Percentiles rank a stretch among this genome's conserved stretches.
These are phyloP conservation scores for Lepidium campestre DNA, from an alignment of 441 rosid genomes.

Conservation along the genomic window DNA sequence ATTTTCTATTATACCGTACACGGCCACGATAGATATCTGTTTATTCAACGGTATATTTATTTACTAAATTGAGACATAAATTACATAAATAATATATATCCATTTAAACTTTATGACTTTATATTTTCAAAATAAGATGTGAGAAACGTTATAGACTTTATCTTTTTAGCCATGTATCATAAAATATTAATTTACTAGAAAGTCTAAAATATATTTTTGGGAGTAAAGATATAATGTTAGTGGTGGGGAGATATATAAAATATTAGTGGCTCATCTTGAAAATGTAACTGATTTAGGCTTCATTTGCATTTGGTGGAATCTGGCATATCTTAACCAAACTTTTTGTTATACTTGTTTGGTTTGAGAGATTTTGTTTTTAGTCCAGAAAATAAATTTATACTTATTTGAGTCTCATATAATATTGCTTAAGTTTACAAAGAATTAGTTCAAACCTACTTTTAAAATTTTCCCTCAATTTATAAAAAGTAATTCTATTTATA, in stretches of 20 bases:
- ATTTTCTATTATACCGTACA: background rate
- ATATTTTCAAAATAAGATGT: background rate
- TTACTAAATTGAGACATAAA: background rate
- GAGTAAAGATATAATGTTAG: background rate
- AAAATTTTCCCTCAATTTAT: background rate
- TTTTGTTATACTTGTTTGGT: constrained; percentile 7
- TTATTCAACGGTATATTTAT: background rate
- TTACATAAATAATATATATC: background rate
- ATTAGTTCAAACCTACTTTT: background rate
- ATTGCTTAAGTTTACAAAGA: background rate
- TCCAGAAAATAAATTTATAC: background rate
- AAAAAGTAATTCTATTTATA: no score
- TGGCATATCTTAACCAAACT: constrained; percentile 19
- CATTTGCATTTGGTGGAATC: constrained; percentile 23
- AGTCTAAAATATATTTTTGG: background rate
- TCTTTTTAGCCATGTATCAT: background rate
- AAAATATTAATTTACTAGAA: background rate
- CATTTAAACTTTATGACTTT: background rate
- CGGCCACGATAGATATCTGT: no score
- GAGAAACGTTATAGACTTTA: background rate
- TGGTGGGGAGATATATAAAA: background rate
- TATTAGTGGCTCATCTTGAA: background rate
- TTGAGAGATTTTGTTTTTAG: constrained; percentile 1
- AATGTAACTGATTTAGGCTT: background rate
- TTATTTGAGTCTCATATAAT: background rate